Evolutionary conservation across 306 rosid species (phyloP).

Genomic region (Prosopis cineraria): DNA sequence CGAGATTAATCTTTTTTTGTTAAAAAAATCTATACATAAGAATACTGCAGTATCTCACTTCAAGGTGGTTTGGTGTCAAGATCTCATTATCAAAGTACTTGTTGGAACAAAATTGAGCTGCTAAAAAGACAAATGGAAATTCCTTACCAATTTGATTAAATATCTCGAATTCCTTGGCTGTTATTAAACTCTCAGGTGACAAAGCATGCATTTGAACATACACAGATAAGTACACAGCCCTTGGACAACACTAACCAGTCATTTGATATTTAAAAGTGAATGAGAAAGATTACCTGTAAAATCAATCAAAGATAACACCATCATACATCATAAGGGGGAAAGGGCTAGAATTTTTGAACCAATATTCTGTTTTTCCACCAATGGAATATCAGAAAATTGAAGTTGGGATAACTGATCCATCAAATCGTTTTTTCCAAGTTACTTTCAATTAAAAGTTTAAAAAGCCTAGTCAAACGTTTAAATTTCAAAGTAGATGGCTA

Average conservation of each 20-base stretch:
- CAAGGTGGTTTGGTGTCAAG: not conserved
- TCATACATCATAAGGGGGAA: not conserved
- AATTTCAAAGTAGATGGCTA: conserved; percentile 33
- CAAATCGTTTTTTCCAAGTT: conserved; percentile 29
- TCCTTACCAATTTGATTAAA: not conserved
- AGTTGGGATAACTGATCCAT: conserved; percentile 25
- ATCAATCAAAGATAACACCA: conserved; percentile 7
- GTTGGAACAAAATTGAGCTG: not conserved
- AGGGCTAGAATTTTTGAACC: conserved; percentile 7
- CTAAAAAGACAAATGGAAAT: not conserved
- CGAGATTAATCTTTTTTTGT: not conserved
- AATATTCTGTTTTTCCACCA: not conserved
- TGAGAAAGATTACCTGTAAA: conserved; percentile 30
- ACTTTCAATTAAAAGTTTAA: conserved; percentile 22
- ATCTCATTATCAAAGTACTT: not conserved
- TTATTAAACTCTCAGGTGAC: conserved; percentile 20
- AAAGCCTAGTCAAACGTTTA: conserved; percentile 7
- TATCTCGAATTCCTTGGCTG: not conserved
- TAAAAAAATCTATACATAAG: not conserved
- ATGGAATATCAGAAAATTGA: conserved; percentile 14
- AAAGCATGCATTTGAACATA: conserved; percentile 45
- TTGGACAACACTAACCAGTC: conserved; percentile 26
- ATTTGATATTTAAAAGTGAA: conserved; percentile 28
- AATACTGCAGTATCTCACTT: not conserved
- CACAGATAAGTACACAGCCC: conserved; percentile 21